These are phyloP conservation scores for Neurospora sublineolata DNA, from an alignment of 495 filamentous ascomycete species.

Conservation along the genomic window DNA sequence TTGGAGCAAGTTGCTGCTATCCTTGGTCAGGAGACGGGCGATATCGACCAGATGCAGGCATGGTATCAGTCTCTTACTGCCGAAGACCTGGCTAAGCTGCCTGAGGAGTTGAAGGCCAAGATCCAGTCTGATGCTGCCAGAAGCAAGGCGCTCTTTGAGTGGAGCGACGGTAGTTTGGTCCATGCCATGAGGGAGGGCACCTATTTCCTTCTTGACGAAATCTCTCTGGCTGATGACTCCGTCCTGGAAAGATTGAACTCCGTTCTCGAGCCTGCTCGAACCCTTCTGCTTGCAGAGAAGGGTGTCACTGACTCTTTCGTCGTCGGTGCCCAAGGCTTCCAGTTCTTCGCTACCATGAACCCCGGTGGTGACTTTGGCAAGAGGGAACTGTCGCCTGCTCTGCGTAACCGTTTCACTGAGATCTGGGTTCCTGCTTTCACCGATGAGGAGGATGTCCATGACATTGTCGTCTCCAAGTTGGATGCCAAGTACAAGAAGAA, in stretches of 20 bases:
- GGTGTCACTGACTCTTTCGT: constrained; percentile 71
- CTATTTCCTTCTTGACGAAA: constrained; percentile 93
- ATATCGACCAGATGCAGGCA: constrained; percentile 28
- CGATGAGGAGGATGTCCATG: constrained; percentile 70
- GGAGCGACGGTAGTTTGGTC: constrained; percentile 91
- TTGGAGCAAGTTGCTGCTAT: constrained; percentile 38
- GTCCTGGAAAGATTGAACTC: constrained; percentile 95
- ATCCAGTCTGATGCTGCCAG: constrained; percentile 52
- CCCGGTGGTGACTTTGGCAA: constrained; percentile 98
- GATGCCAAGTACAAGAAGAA: constrained; percentile 20
- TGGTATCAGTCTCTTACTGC: constrained; percentile 25
- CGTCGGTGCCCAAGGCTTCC: constrained; percentile 69
- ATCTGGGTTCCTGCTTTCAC: constrained; percentile 89
- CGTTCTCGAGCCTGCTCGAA: constrained; percentile 82
- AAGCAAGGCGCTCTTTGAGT: constrained; percentile 82
- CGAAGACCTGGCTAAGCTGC: constrained; percentile 23
- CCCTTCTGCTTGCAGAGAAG: constrained; percentile 86
- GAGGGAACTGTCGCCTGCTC: constrained; percentile 85
- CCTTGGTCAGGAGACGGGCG: constrained; percentile 15
- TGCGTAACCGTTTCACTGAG: constrained; percentile 95
- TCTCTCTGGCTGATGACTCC: constrained; percentile 95
- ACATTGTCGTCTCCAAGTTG: constrained; percentile 74
- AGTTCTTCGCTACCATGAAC: constrained; percentile 98
- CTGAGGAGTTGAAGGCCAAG: constrained; percentile 37
- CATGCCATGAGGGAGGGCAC: constrained; percentile 83